Evolutionary conservation across 2,329 filamentous ascomycete species (phyloP), one percentile per base, ranked within the genome.

Genomic region (Ophiocordyceps unilateralis): DNA sequence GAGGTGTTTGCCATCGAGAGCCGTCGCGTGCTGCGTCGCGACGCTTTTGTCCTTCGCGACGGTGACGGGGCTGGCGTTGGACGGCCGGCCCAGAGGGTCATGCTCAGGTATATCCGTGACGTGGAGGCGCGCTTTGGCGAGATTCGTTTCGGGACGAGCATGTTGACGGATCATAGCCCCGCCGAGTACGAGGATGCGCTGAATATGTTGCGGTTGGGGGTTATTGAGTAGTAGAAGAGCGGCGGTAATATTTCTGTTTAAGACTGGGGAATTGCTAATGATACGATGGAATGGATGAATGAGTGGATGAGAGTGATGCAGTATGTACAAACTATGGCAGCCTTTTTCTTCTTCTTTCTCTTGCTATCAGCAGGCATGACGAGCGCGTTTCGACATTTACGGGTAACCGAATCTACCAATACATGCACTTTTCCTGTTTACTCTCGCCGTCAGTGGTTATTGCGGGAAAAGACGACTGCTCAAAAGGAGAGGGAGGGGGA

Each of bases 111-210:
- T 47, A 69, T 88, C 12, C 64, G 73, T 44, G 76, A 87, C 56
- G 81, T 85, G 24, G 81, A 85, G 54, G 67, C 67, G 20, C 64
- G 74, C 43, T 87, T 87, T 56, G 67, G 73, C 23, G 82, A 87
- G 60, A 64, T 86, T 37, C 66, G 71, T 38, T 86, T 88, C 55
- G 79, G 77, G 5, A 73, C 76, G 21, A 77, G 78, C 40, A 84
- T 86, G 79, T 64, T 88, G 58, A 69, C 75, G 46, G 83, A 88
- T 55, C 83, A 88, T 55, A 84, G 75, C 49, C 83, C 83, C 3
- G 80, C 74, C 22, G 68, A 76, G 49, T 88, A 88, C 54, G 83
- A 87, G 58, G 71, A 74, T 46, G 77, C 75, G 45, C 58, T 88
- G 50, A 72, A 74, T 44, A 73, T 74, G 46, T 62, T 87, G 55